Evolutionary conservation across 2,329 filamentous ascomycete genomes (phyloP).

Genomic region (Boeremia exigua): DNA sequence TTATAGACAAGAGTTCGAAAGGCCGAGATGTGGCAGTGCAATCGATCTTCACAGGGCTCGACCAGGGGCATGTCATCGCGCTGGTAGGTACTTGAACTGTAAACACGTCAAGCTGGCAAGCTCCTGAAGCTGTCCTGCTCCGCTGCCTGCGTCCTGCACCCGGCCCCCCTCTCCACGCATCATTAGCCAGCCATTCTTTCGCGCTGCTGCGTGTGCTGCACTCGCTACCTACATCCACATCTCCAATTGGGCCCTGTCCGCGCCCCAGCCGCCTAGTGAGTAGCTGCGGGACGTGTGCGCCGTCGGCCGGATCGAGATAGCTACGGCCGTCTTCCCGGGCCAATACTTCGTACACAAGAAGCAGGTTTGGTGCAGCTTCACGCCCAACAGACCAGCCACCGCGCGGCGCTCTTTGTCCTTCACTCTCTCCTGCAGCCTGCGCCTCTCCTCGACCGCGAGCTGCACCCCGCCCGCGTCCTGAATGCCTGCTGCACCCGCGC

Average conservation of each 20-base stretch:
- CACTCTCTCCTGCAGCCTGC: not conserved
- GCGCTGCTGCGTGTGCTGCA: not conserved
- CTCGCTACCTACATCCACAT: not conserved
- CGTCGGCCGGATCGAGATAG: slow-evolving; percentile 4
- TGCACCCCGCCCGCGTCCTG: not conserved
- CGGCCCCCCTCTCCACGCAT: not conserved
- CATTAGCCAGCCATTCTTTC: slow-evolving; percentile 9
- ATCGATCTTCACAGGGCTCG: not conserved
- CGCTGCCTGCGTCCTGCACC: not conserved
- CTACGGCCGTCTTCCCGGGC: slow-evolving; percentile 6
- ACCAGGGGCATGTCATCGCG: slow-evolving; percentile 10
- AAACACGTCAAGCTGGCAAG: slow-evolving; percentile 8
- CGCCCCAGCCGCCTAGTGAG: not conserved
- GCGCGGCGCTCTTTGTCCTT: not conserved
- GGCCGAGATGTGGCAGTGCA: slow-evolving; percentile 7
- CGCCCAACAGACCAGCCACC: slow-evolving; percentile 1
- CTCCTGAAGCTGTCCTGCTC: slow-evolving; percentile 13
- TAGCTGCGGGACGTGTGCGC: slow-evolving; percentile 14
- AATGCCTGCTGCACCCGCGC: slow-evolving; percentile 19
- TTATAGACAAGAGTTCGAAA: not conserved
- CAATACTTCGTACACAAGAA: slow-evolving; percentile 13
- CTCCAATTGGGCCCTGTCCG: not conserved
- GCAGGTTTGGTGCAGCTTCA: slow-evolving; percentile 27
- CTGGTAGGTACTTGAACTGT: not conserved
- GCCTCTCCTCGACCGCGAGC: not conserved